Evolutionary conservation across 306 rosid species (phyloP), one percentile per base, ranked within the genome.

Genomic region (Dalbergia cultrata): DNA sequence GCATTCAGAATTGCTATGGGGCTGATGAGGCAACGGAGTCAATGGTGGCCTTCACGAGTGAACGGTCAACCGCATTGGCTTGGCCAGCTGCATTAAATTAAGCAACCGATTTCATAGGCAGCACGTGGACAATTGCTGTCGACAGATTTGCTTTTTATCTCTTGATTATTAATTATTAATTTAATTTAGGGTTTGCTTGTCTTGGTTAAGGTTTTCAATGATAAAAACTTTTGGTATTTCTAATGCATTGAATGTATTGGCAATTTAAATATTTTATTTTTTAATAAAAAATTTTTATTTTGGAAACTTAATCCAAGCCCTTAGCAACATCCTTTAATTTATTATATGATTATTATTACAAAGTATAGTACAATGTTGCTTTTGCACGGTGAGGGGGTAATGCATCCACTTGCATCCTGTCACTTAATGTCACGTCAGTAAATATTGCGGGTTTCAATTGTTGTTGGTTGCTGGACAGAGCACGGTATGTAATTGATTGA

Each of bases 11-110:
- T 88, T 76, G 85, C 79, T n/a, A 16, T 76, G 18, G 44, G 61
- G 81, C 44, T 83, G 75, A 80, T 83, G 89, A 82, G 74, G 72
- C 83, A 82, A 79, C 81, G 85, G 49, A 26, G 31, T 83, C 83
- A 18, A 85, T 82, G 88, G 5, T 87, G 85, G 76, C 81, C 41
- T 80, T 80, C 4, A 31, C 83, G 65, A 82, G 69, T 87, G 72
- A 79, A 22, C 80, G 76, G 37, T 87, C 31, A 39, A 79, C 85
- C 1, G 86, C 86, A 3, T 75, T 87, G 57, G 86, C 88, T 52
- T 70, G 76, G 84, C 84, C 84, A 19, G 88, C 86, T 52, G 41
- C 82, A 6, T 44, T 84, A 54, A 62, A 74, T 78, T 34, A 82
- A 13, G 84, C 86, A 44, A 70, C 85, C 72, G 79, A 84, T 64